Conservation (phyloP, 2,329 filamentous ascomycete species). For the Pestalotiopsis sp. region DNA sequence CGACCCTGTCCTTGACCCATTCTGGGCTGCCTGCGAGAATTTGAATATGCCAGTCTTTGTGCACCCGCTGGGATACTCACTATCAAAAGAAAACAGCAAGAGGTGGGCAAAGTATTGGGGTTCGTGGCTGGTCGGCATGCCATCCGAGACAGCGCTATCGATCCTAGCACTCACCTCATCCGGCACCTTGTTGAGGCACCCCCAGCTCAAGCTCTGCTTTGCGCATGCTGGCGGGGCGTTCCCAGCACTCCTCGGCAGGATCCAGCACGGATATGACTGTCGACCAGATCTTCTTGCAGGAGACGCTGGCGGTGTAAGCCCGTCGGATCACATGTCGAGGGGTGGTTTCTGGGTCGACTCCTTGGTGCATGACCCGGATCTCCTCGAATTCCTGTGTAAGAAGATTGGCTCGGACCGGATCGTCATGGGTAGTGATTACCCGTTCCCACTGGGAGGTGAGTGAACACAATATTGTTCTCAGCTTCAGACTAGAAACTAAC, state of each 20-base stretch:
- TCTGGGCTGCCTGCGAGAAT: slow-evolving; percentile 35
- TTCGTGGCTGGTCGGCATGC: slow-evolving; percentile 38
- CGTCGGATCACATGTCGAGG: slow-evolving; percentile 29
- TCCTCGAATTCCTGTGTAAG: slow-evolving; percentile 34
- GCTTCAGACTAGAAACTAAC: background rate
- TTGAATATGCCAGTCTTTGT: slow-evolving; percentile 35
- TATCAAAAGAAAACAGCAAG: slow-evolving; percentile 32
- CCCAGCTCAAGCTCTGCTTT: slow-evolving; percentile 33
- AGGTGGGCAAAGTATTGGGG: slow-evolving; percentile 36
- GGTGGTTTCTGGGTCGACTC: slow-evolving; percentile 36
- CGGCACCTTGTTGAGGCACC: slow-evolving; percentile 32
- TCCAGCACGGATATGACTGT: slow-evolving; percentile 38
- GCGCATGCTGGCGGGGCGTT: slow-evolving; percentile 39
- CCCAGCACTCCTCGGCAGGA: slow-evolving; percentile 34
- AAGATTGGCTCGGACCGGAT: slow-evolving; percentile 34
- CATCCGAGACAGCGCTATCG: slow-evolving; percentile 36
- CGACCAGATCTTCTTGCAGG: slow-evolving; percentile 36
- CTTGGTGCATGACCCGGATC: slow-evolving; percentile 35
- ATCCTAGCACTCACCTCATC: slow-evolving; percentile 34
- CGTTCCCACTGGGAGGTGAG: slow-evolving; percentile 34
- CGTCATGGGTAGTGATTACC: slow-evolving; percentile 38
- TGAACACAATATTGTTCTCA: background rate
- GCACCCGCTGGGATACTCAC: slow-evolving; percentile 36
- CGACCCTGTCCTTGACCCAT: slow-evolving; percentile 28
- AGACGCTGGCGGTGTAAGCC: slow-evolving; percentile 29